Evolutionary conservation across 495 filamentous ascomycete genomes (phyloP), one percentile per base, ranked within the genome.

Genomic region (Trichocladium uniseriatum): DNA sequence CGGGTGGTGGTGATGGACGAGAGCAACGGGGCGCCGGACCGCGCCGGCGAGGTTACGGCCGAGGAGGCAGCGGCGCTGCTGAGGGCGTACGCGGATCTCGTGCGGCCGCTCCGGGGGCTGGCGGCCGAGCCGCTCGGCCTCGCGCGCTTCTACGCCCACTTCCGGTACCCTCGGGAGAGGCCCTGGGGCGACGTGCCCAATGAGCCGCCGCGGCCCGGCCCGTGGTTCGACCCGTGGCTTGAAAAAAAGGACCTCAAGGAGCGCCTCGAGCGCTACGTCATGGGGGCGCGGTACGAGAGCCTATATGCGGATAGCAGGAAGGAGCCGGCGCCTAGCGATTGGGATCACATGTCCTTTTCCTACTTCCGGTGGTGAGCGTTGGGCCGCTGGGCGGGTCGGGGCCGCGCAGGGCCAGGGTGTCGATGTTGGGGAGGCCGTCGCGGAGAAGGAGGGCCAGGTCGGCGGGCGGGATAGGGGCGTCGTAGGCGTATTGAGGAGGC

Each of bases 141-240:
- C 9, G 44, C 21, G 3, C 16, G 34, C 20, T 38, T 38, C 9
- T 14, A 47, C n/a, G 35, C n/a, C 22, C 0, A 31, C 4, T 6
- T 47, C 1, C 11, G 19, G 3, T 29, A 24, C 11, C 46, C 46
- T 15, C 11, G 37, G 27, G 37, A 45, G 18, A 21, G 29, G 43
- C 11, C 31, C 29, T 22, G 16, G 43, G 29, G 7, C 19, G 18
- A 34, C 28, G 18, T 21, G 29, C 28, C 20, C 43, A 10, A n/a
- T 36, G 24, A 43, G n/a, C 41, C 41, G 41, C 41, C 24, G 27
- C 41, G 41, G 41, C 28, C 15, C 41, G 41, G 41, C 41, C 41
- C 41, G 41, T 43, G 41, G 41, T 32, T 19, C 41, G 41, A 43
- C 41, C 41, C 41, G 41, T 43, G 41, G 41, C 16, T 43, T 43